Evolutionary conservation across 805 yeast species (phyloP).

Genomic region (Candida mattraensis): DNA sequence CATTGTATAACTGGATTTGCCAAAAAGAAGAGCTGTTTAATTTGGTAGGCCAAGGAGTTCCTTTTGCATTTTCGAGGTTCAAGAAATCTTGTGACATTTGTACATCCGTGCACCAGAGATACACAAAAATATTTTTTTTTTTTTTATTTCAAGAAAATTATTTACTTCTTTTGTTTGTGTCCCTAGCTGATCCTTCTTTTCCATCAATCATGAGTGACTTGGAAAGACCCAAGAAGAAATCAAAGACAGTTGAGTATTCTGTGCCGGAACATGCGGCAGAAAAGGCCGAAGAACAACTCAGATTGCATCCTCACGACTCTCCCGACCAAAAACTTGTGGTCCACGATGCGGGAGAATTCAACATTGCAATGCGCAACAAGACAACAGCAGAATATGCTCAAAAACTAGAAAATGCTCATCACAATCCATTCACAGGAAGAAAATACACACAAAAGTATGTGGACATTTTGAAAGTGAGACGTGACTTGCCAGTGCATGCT

Average conservation of each 20-base stretch:
- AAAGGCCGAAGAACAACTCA: conserved; percentile 56
- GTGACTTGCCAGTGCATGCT: conserved; percentile 90
- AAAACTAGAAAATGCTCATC: conserved; percentile 52
- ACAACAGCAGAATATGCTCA: conserved; percentile 68
- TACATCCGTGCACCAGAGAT: too few species aligned
- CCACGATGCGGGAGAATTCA: conserved; percentile 69
- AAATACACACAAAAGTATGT: conserved; percentile 64
- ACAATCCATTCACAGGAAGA: conserved; percentile 80
- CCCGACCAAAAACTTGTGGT: conserved; percentile 40
- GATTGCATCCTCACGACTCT: conserved; percentile 46
- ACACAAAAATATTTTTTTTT: conserved; percentile 4
- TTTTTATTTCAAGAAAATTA: conserved; percentile 2
- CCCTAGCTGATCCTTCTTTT: background rate
- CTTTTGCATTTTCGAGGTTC: conserved; percentile 6
- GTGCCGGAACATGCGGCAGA: conserved; percentile 68
- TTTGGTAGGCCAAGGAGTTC: background rate
- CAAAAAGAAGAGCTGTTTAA: background rate
- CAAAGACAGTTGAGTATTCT: conserved; percentile 48
- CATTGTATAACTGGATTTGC: conserved; percentile 14
- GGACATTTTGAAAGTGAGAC: conserved; percentile 73
- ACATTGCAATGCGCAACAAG: conserved; percentile 51
- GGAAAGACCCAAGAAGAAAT: conserved; percentile 50
- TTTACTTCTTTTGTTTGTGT: conserved; percentile 1
- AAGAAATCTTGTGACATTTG: too few species aligned
- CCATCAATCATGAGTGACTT: conserved; percentile 26